These are phyloP conservation scores for Strobilomyces echinocephalus DNA, from an alignment of 768 basidiomycete species.

Conservation along the genomic window DNA sequence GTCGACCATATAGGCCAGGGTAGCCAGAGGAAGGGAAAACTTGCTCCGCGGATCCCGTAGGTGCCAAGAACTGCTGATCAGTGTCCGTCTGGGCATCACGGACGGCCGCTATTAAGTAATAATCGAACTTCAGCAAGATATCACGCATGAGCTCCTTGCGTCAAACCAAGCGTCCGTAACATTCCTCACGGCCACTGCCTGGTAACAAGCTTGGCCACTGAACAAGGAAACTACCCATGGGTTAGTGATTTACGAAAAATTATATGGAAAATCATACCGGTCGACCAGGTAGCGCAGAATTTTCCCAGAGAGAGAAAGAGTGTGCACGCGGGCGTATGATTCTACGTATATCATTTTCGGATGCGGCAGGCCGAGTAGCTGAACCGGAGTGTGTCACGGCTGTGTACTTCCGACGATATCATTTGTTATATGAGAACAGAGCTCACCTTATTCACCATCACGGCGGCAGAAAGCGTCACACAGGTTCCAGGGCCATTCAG, in stretches of 20 bases:
- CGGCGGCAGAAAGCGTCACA: constrained; percentile 67
- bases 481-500: constrained; percentile 97
- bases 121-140: background rate
- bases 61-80: constrained; percentile 1
- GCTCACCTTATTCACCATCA: constrained; percentile 68
- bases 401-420: background rate
- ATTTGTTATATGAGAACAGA: background rate
- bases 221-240: constrained; percentile 63
- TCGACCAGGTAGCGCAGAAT: constrained; percentile 81
- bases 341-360: constrained; percentile 85
- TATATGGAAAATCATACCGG: constrained; percentile 61
- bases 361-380: constrained; percentile 73
- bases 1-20: no score
- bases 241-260: constrained; percentile 10
- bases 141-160: background rate
- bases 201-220: constrained; percentile 75
- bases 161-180: constrained; percentile 64
- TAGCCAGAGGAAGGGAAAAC: no score
- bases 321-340: constrained; percentile 83
- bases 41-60: no score
- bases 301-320: constrained; percentile 80
- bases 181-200: constrained; percentile 43
- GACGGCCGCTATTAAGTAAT: background rate
- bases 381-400: constrained; percentile 13
- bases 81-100: background rate